Evolutionary conservation across 331 rosid species (phyloP).

Genomic region (Ulmus americana): DNA sequence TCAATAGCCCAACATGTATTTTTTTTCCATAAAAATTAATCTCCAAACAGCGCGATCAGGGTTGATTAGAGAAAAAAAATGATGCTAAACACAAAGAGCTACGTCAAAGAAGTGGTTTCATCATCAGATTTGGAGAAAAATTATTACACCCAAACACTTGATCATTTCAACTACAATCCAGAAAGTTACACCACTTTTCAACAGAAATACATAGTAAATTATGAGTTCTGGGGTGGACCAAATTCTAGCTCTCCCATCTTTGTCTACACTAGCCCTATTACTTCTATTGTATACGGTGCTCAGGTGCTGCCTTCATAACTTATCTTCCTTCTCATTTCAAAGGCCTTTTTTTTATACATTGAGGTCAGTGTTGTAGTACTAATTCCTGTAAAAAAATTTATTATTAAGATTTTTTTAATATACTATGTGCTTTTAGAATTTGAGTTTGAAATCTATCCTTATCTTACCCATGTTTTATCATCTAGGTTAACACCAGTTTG

Average conservation of each 20-base stretch:
- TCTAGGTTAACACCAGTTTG: no score
- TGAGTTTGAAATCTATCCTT: no score
- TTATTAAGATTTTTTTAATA: no score
- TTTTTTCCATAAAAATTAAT: not conserved
- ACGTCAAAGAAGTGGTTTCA: not conserved
- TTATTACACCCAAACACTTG: conserved; percentile 48
- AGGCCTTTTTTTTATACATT: conserved; percentile 1
- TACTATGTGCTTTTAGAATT: no score
- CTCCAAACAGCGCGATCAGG: not conserved
- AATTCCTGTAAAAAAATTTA: no score
- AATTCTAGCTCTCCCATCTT: conserved; percentile 51
- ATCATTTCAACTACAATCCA: conserved; percentile 65
- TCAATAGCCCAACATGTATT: not conserved
- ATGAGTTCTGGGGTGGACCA: conserved; percentile 59
- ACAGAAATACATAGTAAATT: conserved; percentile 58
- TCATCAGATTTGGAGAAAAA: conserved; percentile 29
- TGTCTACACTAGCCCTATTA: not conserved
- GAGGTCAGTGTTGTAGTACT: conserved; percentile 8
- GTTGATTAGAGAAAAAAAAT: not conserved
- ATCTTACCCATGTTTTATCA: no score
- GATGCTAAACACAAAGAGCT: not conserved
- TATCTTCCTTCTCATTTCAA: conserved; percentile 1
- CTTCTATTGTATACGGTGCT: not conserved
- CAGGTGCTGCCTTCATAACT: not conserved
- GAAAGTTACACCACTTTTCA: conserved; percentile 49